Base-by-base conservation (phyloP, 2,329 filamentous ascomycete genomes). In the Orbilia brochopaga region DNA sequence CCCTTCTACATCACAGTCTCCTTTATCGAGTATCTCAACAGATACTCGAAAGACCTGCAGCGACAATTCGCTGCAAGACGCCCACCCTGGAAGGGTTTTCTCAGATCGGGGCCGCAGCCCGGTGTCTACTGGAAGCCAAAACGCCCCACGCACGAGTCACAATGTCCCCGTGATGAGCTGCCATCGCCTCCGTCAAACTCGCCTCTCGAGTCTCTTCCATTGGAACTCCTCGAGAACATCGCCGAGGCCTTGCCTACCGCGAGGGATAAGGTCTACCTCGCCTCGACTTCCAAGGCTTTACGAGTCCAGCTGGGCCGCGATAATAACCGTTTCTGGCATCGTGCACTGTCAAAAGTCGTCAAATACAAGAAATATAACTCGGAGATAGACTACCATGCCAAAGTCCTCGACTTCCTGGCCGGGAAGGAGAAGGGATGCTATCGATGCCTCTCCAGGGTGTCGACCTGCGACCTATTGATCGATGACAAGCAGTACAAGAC, bases 251-350 rank as follows among this genome's bases (percentile, higher is more conserved):
- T 64, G 1, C 48, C 58, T 17, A 19, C 24, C 1, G 48, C 59
- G 17, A 30, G 40, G 1, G 66, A 70, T 35, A 27, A 35, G 1
- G 15, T 70, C 1, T 10, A 27, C 1, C 21, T 70, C 3, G 53
- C 59, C 10, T 44, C 44, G 5, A 46, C 27, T 1, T 64, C 35
- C 19, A 64, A 23, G 19, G 3, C 11, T 0, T 40, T 70, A 17
- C 54, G 59, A 13, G 11, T 4, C 11, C 15, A 30, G 11, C 40
- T 70, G 1, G 66, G 66, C 0, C 53, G 54, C 2, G 6, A 32
- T 13, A 70, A 70, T 23, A 53, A 32, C 15, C 27, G 11, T 11
- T 32, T 70, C 6, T 70, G 66, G 66, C 64, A 48, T 27, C 35
- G 23, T 0, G 8, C 55, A 0, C 35, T 63, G 19, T 5, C 13